A percentile compares a stretch with the other conserved stretches of the same genome.
phyloP scores from a whole-genome alignment of 2,329 filamentous ascomycete species.

The Paramyrothecium sp. region DNA sequence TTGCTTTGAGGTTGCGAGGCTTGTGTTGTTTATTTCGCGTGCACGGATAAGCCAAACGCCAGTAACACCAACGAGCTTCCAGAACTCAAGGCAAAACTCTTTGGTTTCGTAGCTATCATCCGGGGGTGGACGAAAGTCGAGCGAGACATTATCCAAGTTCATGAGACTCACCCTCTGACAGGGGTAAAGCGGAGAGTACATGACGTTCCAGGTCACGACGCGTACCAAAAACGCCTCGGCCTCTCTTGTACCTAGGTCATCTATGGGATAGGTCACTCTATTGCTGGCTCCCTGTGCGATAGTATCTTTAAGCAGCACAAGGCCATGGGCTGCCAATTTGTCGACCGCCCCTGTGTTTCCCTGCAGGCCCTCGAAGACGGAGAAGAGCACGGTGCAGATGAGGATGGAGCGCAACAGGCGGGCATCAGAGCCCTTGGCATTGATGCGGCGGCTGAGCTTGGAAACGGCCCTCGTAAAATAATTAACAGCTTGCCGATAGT shows the following conservation, averaged over 20 bases:
- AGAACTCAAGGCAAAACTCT: not conserved
- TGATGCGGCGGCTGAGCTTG: not conserved
- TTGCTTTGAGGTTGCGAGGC: not conserved
- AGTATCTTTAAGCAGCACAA: not conserved
- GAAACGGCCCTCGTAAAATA: not conserved
- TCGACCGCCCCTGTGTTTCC: not conserved
- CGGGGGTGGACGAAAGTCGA: not conserved
- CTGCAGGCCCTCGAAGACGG: not conserved
- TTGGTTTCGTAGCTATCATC: not conserved
- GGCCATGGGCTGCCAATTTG: not conserved
- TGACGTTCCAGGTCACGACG: not conserved
- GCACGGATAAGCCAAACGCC: not conserved
- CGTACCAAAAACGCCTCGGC: not conserved
- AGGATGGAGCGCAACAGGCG: not conserved
- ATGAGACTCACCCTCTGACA: not conserved
- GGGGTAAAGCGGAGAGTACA: not conserved
- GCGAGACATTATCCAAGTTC: not conserved
- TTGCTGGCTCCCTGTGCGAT: not conserved
- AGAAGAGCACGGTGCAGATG: not conserved
- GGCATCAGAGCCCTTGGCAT: not conserved
- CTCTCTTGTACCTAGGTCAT: not conserved
- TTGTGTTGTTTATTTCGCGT: not conserved
- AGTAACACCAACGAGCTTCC: not conserved
- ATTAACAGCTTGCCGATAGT: not conserved
- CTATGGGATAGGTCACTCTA: not conserved